Base-by-base conservation (phyloP, 1,139 yeast species). In the Pichia sorboxylosa region DNA sequence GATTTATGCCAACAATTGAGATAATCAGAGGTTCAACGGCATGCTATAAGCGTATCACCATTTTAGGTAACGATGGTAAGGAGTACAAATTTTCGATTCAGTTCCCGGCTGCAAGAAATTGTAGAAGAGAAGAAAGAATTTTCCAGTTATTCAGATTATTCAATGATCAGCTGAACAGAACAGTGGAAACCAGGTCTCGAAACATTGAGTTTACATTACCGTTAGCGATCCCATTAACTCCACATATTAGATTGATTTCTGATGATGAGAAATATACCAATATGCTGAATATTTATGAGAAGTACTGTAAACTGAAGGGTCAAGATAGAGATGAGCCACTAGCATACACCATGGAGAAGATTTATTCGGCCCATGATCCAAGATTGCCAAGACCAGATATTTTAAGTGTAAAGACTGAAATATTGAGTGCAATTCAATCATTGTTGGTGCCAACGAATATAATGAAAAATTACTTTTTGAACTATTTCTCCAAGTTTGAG, bases 41-140 rank as follows among this genome's bases (percentile, higher is more conserved):
- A n/a, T 87, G 97, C 47, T 84, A 83, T 57, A 81, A 90, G 53
- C 69, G 96, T 29, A 64, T 92, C 43, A 80, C 84, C 38, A 83
- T 92, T 33, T 72, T 96, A 34, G 98, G 97, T 8, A 83, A 83
- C 47, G 96, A 90, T 54, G 98, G 97, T 43, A 74, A 85, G 42
- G 58, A 80, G 37, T 95, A 90, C 55, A 74, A 90, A 28, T 92
- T 90, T 64, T 93, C 95, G 1, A 93, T 92, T 13, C 98, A 92
- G 59, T 87, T 82, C 57, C 98, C 99, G 5, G 94, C 98, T 13
- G 96, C 95, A 9, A 75, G 98, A 47, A 96, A 90, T 49, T 84
- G 95, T 48, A 80, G 98, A 51, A 74, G 98, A 37, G 99, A 92
- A 54, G 99, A 92, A 52, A 69, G 94, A 32, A 79, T 90, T 37